A percentile compares a stretch with the other conserved stretches of the same genome.
These are phyloP conservation scores for Trypanosoma lewisi DNA, from an alignment of 208 protist species.

Conservation along the genomic window DNA sequence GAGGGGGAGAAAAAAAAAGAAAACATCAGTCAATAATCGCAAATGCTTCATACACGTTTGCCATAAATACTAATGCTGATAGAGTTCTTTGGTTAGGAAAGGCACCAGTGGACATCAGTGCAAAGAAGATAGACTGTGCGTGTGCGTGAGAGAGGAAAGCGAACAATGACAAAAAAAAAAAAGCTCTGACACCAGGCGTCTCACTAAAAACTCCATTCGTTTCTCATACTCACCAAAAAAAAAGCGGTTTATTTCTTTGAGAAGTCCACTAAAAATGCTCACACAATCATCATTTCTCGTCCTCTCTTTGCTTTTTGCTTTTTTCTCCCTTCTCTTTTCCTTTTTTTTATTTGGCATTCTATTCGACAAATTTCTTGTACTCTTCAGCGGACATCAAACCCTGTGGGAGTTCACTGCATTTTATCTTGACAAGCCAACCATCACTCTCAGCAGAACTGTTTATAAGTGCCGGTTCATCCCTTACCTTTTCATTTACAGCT, in stretches of 20 bases:
- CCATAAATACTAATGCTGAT: no score
- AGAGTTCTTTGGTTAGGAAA: no score
- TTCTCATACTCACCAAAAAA: not conserved
- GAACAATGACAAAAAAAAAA: no score
- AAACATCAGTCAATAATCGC: no score
- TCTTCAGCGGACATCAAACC: constrained; percentile 78
- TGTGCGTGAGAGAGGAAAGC: no score
- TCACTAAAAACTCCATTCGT: not conserved
- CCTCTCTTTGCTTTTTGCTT: not conserved
- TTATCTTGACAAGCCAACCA: constrained; percentile 89
- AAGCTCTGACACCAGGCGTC: no score
- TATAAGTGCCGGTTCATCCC: constrained; percentile 81
- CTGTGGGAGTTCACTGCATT: constrained; percentile 64
- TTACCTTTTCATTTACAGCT: constrained; percentile 83
- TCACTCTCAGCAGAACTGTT: constrained; percentile 85
- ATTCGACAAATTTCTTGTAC: constrained; percentile 89
- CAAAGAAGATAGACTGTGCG: no score
- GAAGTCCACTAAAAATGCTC: no score
- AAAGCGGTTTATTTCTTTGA: no score
- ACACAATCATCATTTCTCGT: not conserved
- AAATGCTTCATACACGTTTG: no score
- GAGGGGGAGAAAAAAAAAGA: not conserved
- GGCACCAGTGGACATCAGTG: no score
- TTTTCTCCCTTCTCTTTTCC: not conserved
- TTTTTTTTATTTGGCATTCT: constrained; percentile 11